Conservation (phyloP, 768 basidiomycete genomes). For the Tephrocybe sp. region DNA sequence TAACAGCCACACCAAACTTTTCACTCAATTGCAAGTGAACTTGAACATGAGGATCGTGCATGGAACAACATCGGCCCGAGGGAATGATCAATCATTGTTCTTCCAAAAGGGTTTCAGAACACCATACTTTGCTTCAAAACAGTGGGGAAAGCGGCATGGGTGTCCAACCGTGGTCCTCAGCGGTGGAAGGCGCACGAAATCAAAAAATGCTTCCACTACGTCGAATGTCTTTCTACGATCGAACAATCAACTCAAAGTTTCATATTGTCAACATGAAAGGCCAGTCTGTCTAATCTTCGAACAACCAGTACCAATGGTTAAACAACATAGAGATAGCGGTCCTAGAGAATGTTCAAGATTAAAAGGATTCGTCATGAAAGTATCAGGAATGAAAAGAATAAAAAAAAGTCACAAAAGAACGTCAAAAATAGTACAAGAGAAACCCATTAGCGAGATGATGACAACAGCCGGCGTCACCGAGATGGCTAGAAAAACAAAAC, state of each 20-base stretch:
- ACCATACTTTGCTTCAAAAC: background rate
- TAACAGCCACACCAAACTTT: background rate
- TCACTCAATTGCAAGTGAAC: background rate
- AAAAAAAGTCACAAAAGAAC: slow-evolving; percentile 11
- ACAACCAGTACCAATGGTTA: slow-evolving; percentile 12
- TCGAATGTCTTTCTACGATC: background rate
- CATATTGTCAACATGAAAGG: slow-evolving; percentile 7
- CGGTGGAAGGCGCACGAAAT: no score
- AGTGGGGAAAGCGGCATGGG: background rate
- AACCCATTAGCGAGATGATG: slow-evolving; percentile 15
- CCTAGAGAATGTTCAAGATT: slow-evolving; percentile 11
- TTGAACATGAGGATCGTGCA: slow-evolving; percentile 17
- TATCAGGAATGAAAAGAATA: slow-evolving; percentile 8
- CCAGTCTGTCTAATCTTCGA: slow-evolving; percentile 10
- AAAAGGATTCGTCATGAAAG: slow-evolving; percentile 4
- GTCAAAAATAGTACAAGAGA: slow-evolving; percentile 16
- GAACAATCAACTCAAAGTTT: background rate
- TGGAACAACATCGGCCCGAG: slow-evolving; percentile 6
- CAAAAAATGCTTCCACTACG: slow-evolving; percentile 2
- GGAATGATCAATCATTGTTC: slow-evolving; percentile 9
- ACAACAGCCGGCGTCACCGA: slow-evolving; percentile 3
- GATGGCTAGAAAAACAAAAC: slow-evolving; percentile 4
- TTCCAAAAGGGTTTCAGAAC: slow-evolving; percentile 1
- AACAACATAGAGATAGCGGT: slow-evolving; percentile 9
- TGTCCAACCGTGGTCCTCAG: no score